A percentile compares a stretch with the other conserved stretches of the same genome.
Evolutionary conservation across 768 basidiomycete species (phyloP).

Genomic region (Mycena olivaceomarginata): DNA sequence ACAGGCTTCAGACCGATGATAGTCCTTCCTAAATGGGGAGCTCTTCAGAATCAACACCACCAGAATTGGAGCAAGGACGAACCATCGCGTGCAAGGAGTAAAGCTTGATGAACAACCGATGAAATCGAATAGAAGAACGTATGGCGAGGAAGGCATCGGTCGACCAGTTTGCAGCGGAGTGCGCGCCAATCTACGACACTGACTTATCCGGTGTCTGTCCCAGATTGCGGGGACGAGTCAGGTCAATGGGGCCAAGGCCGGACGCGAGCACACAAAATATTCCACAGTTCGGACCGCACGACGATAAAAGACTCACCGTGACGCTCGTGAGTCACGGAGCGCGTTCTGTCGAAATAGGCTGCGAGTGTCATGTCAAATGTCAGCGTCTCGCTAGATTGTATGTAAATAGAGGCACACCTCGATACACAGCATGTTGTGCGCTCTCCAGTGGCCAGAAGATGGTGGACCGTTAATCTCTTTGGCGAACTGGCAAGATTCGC

Average conservation of each 20-base stretch:
- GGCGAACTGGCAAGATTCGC: too few relatives aligned
- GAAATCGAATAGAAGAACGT: not conserved
- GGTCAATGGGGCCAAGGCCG: not conserved
- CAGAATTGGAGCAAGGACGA: not conserved
- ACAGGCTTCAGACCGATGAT: conserved; percentile 6
- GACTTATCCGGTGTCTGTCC: not conserved
- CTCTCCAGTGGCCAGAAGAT: not conserved
- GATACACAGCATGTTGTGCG: not conserved
- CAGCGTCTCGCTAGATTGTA: not conserved
- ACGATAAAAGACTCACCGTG: conserved; percentile 1
- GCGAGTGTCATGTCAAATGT: conserved; percentile 6
- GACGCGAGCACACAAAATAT: not conserved
- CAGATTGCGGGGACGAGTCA: not conserved
- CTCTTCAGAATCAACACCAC: not conserved
- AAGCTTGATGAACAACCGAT: not conserved
- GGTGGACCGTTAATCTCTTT: too few relatives aligned
- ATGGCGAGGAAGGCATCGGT: too few relatives aligned
- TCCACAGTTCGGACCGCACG: not conserved
- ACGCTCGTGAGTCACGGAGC: not conserved
- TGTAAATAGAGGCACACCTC: not conserved
- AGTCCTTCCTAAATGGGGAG: not conserved
- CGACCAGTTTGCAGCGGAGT: not conserved
- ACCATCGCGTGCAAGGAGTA: not conserved
- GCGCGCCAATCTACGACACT: not conserved
- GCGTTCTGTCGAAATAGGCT: not conserved